Evolutionary conservation across 2,329 filamentous ascomycete species (phyloP).

Genomic region (Hypoxylon sp.): DNA sequence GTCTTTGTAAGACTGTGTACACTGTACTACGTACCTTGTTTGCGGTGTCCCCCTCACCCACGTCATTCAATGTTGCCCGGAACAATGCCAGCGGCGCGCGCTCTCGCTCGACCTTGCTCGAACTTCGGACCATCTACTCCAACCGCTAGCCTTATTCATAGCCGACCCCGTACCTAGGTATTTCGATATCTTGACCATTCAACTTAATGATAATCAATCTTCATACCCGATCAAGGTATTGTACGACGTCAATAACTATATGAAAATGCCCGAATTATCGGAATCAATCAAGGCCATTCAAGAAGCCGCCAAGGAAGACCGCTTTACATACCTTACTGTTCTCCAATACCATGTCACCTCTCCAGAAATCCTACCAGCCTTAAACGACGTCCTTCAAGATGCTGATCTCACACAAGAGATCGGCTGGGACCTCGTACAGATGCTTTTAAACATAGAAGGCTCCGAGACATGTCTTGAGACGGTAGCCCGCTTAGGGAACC

Average conservation of each 20-base stretch:
- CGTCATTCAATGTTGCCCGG: slow-evolving; percentile 41
- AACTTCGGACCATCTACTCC: slow-evolving; percentile 25
- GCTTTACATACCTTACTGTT: slow-evolving; percentile 83
- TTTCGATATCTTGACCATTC: slow-evolving; percentile 4
- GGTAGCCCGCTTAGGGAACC: slow-evolving; percentile 83
- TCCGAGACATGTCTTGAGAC: slow-evolving; percentile 81
- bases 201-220: slow-evolving; percentile 3
- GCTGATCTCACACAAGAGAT: slow-evolving; percentile 79
- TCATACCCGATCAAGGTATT: slow-evolving; percentile 5
- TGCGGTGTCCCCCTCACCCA: slow-evolving; percentile 36
- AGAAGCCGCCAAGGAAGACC: slow-evolving; percentile 64
- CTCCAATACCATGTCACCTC: slow-evolving; percentile 78
- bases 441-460: slow-evolving; percentile 77
- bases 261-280: slow-evolving; percentile 51
- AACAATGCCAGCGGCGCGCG: slow-evolving; percentile 5
- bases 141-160: slow-evolving; percentile 30
- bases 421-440: slow-evolving; percentile 86
- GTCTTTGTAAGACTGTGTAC: slow-evolving; percentile 20
- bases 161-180: not conserved
- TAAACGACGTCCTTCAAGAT: slow-evolving; percentile 79
- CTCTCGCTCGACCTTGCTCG: not conserved
- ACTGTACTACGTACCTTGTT: slow-evolving; percentile 23
- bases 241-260: slow-evolving; percentile 2
- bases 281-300: slow-evolving; percentile 54
- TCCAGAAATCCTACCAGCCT: slow-evolving; percentile 74